Percentiles rank a stretch among this genome's conserved stretches.
These are phyloP conservation scores for Talaromyces wortmannii DNA, from an alignment of 495 filamentous ascomycete genomes.

Conservation along the genomic window DNA sequence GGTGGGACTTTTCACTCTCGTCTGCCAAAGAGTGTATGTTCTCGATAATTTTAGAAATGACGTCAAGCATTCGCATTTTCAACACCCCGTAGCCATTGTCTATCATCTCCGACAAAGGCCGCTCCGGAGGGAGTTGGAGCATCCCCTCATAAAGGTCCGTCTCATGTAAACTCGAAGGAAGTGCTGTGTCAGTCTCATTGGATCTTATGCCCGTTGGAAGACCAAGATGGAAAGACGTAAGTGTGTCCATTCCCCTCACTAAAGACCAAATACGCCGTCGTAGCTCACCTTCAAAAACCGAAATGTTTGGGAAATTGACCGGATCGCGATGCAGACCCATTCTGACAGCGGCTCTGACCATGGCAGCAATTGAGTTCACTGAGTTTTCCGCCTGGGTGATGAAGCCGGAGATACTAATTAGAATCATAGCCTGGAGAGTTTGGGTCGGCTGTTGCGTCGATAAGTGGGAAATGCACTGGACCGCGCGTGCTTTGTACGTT, in stretches of 20 bases:
- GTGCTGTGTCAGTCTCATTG: constrained; percentile 37
- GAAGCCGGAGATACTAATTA: constrained; percentile 11
- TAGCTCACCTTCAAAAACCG: constrained; percentile 20
- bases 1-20: constrained; percentile 10
- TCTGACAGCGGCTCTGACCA: constrained; percentile 26
- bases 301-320: constrained; percentile 13
- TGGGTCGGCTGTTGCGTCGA: not conserved
- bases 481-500: too few species aligned
- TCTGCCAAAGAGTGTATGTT: constrained; percentile 13
- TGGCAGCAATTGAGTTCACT: constrained; percentile 29
- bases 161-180: constrained; percentile 40
- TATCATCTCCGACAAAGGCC: constrained; percentile 37
- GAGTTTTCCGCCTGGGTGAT: not conserved
- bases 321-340: constrained; percentile 32
- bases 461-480: too few species aligned
- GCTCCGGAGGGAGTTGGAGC: constrained; percentile 28
- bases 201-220: constrained; percentile 40
- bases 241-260: constrained; percentile 16
- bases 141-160: constrained; percentile 39
- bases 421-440: constrained; percentile 32
- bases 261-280: constrained; percentile 19
- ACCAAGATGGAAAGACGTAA: constrained; percentile 41
- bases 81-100: constrained; percentile 38
- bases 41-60: constrained; percentile 27
- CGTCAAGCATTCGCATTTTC: constrained; percentile 31